phyloP scores from a whole-genome alignment of 306 rosid genomes.

The Rubus parviflorus region DNA sequence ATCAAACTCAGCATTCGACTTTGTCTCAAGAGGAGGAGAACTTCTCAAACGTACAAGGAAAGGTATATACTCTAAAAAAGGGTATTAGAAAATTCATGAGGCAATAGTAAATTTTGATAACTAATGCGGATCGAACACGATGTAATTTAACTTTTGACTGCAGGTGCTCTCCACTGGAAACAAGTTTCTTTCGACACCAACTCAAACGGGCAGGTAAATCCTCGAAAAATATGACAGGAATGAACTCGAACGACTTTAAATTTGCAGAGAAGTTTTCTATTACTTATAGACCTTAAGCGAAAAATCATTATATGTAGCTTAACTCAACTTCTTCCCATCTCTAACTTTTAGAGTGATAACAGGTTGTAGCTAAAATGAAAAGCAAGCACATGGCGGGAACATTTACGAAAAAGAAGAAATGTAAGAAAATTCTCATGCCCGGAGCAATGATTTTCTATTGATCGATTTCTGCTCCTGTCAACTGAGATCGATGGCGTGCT shows the following conservation, averaged over 20 bases:
- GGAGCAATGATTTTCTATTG: slow-evolving; percentile 13
- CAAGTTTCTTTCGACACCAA: slow-evolving; percentile 78
- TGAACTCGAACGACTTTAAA: slow-evolving; percentile 9
- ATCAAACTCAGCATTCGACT: slow-evolving; percentile 59
- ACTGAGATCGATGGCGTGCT: slow-evolving; percentile 26
- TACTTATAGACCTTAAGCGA: not conserved
- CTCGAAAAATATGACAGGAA: slow-evolving; percentile 9
- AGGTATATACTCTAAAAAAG: slow-evolving; percentile 47
- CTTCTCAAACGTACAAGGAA: slow-evolving; percentile 96
- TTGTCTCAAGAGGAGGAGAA: slow-evolving; percentile 71
- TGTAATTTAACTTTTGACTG: slow-evolving; percentile 28
- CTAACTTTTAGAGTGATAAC: slow-evolving; percentile 29
- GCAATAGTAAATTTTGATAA: not conserved
- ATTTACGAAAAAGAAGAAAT: slow-evolving; percentile 83
- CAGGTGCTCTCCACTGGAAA: slow-evolving; percentile 98
- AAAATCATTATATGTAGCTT: not conserved
- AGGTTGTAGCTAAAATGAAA: slow-evolving; percentile 91
- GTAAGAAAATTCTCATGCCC: slow-evolving; percentile 52
- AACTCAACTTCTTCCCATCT: not conserved
- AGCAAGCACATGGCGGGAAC: slow-evolving; percentile 91
- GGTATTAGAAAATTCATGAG: slow-evolving; percentile 6
- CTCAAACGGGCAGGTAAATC: slow-evolving; percentile 78
- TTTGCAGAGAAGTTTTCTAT: not conserved
- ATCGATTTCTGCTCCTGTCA: slow-evolving; percentile 16
- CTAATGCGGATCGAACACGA: slow-evolving; percentile 17